Percentiles rank a stretch among this genome's conserved stretches.
These are phyloP conservation scores for Kalaharituber pfeilii DNA, from an alignment of 2,329 filamentous ascomycete genomes.

Conservation along the genomic window DNA sequence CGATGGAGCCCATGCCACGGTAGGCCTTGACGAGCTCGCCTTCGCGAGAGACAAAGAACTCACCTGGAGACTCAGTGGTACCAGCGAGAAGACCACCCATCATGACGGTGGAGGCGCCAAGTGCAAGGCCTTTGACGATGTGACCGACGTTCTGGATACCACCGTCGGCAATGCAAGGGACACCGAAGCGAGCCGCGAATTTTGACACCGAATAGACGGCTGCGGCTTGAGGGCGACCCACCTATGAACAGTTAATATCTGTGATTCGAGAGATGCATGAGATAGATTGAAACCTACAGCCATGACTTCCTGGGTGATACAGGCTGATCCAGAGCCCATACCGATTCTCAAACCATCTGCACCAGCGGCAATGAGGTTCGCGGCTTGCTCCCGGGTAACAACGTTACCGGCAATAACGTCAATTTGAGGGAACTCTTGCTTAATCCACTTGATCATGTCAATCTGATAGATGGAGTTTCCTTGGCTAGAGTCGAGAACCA, in stretches of 20 bases:
- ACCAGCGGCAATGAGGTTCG: conserved; percentile 75
- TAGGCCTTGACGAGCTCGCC: conserved; percentile 98
- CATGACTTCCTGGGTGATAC: conserved; percentile 99
- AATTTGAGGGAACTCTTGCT: conserved; percentile 64
- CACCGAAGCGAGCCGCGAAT: conserved; percentile 83
- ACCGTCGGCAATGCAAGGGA: conserved; percentile 94
- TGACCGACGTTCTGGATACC: conserved; percentile 97
- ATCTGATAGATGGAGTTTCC: conserved; percentile 98
- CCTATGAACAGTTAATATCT: background rate
- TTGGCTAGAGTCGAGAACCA: conserved; percentile 89
- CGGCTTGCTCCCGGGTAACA: conserved; percentile 91
- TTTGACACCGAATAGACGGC: conserved; percentile 76
- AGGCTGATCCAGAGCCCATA: conserved; percentile 96
- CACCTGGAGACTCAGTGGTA: conserved; percentile 91
- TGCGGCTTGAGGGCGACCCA: conserved; percentile 78
- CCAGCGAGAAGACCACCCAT: conserved; percentile 97
- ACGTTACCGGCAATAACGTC: conserved; percentile 98
- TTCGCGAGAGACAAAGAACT: conserved; percentile 89
- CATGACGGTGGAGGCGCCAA: conserved; percentile 93
- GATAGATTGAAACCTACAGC: conserved; percentile 49
- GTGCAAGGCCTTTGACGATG: conserved; percentile 92
- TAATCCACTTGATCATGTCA: conserved; percentile 94
- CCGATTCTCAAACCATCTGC: conserved; percentile 94
- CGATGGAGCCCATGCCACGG: conserved; percentile 96
- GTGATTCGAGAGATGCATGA: background rate